Evolutionary conservation across 2,329 filamentous ascomycete genomes (phyloP).

Genomic region (Ceratocystis destructans): DNA sequence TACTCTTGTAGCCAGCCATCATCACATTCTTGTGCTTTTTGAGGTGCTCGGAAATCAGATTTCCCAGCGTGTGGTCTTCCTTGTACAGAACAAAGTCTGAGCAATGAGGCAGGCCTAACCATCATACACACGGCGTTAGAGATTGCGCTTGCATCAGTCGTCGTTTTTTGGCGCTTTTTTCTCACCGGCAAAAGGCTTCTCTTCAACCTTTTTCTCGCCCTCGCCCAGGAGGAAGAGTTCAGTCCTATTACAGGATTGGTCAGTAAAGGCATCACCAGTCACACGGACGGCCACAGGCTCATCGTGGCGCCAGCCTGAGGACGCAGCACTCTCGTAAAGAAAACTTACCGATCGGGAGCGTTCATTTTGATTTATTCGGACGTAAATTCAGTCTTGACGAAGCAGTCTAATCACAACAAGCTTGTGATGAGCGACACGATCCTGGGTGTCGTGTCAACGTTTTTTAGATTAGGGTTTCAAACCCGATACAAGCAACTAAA

Average conservation of each 20-base stretch:
- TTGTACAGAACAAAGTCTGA: conserved; percentile 91
- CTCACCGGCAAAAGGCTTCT: conserved; percentile 75
- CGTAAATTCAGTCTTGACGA: neutral
- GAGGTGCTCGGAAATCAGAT: conserved; percentile 74
- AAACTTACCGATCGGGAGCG: conserved; percentile 42
- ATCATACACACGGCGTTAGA: neutral
- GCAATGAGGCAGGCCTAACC: conserved; percentile 75
- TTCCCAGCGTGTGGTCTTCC: conserved; percentile 91
- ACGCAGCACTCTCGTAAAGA: conserved; percentile 29
- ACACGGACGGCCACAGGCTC: neutral
- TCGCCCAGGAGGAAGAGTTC: conserved; percentile 81
- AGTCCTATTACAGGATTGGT: conserved; percentile 45
- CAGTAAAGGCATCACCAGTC: conserved; percentile 14
- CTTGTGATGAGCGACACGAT: neutral
- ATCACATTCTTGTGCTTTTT: conserved; percentile 70
- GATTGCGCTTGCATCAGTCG: neutral
- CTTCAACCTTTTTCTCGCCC: conserved; percentile 86
- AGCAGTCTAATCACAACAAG: neutral
- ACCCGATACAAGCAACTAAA: neutral
- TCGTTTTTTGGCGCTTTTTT: neutral
- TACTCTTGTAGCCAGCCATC: conserved; percentile 86
- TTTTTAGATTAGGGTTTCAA: neutral
- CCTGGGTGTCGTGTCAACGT: neutral
- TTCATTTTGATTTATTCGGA: conserved; percentile 32
- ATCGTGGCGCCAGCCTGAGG: conserved; percentile 21